A percentile compares a stretch with the other conserved stretches of the same genome.
These are phyloP conservation scores for Aureobasidium subglaciale DNA, from an alignment of 2,329 filamentous ascomycete species.

Conservation along the genomic window DNA sequence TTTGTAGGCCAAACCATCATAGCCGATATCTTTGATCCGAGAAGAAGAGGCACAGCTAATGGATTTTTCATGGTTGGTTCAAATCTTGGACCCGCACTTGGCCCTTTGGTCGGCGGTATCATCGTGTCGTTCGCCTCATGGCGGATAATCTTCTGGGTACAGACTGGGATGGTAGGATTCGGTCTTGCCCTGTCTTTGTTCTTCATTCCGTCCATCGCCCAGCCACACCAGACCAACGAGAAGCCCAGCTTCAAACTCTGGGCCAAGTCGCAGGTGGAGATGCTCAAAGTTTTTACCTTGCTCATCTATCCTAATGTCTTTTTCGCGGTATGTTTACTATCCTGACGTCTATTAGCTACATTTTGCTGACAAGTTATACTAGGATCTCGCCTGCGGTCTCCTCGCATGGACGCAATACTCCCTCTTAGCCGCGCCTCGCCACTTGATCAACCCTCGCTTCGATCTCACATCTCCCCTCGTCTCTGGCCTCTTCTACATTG, in stretches of 20 bases:
- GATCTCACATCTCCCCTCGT: slow-evolving; percentile 56
- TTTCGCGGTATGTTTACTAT: slow-evolving; percentile 37
- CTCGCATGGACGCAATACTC: slow-evolving; percentile 69
- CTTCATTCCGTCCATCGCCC: slow-evolving; percentile 43
- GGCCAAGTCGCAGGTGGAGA: slow-evolving; percentile 51
- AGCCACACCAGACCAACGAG: slow-evolving; percentile 1
- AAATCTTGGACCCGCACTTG: slow-evolving; percentile 55
- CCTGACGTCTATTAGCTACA: background rate
- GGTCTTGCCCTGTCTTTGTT: slow-evolving; percentile 54
- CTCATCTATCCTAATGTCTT: slow-evolving; percentile 62
- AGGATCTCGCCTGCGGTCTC: slow-evolving; percentile 43
- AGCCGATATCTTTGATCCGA: slow-evolving; percentile 40
- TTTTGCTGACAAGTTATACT: background rate
- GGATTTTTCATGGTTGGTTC: slow-evolving; percentile 62
- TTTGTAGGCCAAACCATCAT: slow-evolving; percentile 44
- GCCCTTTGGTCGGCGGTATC: slow-evolving; percentile 60
- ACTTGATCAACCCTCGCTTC: slow-evolving; percentile 65
- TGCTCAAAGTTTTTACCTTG: slow-evolving; percentile 52
- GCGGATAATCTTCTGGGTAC: slow-evolving; percentile 71
- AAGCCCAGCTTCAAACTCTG: slow-evolving; percentile 3
- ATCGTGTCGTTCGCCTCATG: slow-evolving; percentile 66
- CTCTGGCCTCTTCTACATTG: slow-evolving; percentile 63
- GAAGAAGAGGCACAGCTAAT: slow-evolving; percentile 58
- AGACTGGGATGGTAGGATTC: slow-evolving; percentile 55
- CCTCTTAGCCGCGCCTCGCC: slow-evolving; percentile 58